Evolutionary conservation across 129 eudicot species (phyloP).

Genomic region (Logfia minima): DNA sequence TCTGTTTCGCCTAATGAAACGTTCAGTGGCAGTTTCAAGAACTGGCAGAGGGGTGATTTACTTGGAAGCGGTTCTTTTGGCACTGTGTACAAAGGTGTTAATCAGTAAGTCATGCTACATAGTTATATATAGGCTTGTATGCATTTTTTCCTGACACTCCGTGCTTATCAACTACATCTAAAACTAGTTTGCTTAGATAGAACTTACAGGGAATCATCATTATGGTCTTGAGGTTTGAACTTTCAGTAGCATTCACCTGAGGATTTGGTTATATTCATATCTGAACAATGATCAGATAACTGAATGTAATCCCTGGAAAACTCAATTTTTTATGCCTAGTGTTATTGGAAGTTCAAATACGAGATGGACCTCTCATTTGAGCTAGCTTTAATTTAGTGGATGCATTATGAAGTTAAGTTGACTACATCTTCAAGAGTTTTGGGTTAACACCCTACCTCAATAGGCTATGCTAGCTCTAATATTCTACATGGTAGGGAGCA

Average conservation of each 20-base stretch:
- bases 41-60: slow-evolving; percentile 79
- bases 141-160: background rate
- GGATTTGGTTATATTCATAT: no score
- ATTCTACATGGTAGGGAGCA: no score
- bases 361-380: background rate
- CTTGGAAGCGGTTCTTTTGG: slow-evolving; percentile 88
- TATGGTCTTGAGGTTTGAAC: background rate
- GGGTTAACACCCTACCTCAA: background rate
- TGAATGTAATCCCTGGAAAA: background rate
- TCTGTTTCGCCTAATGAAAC: slow-evolving; percentile 43
- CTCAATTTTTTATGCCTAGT: background rate
- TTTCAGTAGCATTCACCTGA: no score
- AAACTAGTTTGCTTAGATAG: background rate
- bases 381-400: background rate
- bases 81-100: slow-evolving; percentile 73
- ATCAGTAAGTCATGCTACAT: slow-evolving; percentile 54
- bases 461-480: no score
- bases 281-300: no score
- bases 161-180: background rate
- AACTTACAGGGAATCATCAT: background rate
- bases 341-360: background rate
- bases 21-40: slow-evolving; percentile 31
- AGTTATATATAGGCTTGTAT: background rate
- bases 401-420: background rate
- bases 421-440: background rate